Base-by-base conservation (phyloP, 768 basidiomycete species). In the Trametes maxima region DNA sequence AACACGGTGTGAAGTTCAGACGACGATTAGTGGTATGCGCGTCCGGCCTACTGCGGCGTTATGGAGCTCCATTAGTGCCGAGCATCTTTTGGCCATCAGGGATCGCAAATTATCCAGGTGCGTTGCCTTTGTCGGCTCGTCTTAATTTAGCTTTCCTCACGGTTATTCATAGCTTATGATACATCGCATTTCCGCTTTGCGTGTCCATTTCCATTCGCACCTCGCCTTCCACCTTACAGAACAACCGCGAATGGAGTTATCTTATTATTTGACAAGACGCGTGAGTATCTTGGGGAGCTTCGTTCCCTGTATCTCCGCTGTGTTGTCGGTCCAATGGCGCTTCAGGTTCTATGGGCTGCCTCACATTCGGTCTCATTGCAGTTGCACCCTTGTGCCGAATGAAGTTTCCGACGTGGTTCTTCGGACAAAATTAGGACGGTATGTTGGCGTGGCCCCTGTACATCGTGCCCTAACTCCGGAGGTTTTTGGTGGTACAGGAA, bases 361-460 rank as follows among this genome's bases (percentile, higher is more conserved):
- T 33, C 28, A 33, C 28, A 33, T 3, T 33, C 28, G 28, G 8
- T 33, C 28, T 3, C 28, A 33, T 33, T 42, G 40, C 14, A n/a
- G 2, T 11, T 42, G n/a, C n/a, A 42, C 12, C 40, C 40, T 42
- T 42, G 14, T 14, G 40, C 40, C 40, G 40, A n/a, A 44, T 13
- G 40, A 44, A 33, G 28, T 33, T 8, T 33, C 28, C 28, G 28
- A 33, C 25, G 24, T 19, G 16, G 49, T 43, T 44, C 42, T 36
- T 17, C 37, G 40, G 49, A 59, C 49, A 59, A 51, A 59, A 51
- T 33, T 59, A 57, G 56, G 46, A 33, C 35, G 46, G 46, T 57
- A 57, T 40, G 56, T 57, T 21, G 46, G 19, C 47, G 37, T 39
- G 56, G 45, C 33, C 35, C 21, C 45, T 47, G n/a, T 43, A 19